Base-by-base conservation (phyloP, 2,329 filamentous ascomycete species). In the Exutisphaerella laricina region DNA sequence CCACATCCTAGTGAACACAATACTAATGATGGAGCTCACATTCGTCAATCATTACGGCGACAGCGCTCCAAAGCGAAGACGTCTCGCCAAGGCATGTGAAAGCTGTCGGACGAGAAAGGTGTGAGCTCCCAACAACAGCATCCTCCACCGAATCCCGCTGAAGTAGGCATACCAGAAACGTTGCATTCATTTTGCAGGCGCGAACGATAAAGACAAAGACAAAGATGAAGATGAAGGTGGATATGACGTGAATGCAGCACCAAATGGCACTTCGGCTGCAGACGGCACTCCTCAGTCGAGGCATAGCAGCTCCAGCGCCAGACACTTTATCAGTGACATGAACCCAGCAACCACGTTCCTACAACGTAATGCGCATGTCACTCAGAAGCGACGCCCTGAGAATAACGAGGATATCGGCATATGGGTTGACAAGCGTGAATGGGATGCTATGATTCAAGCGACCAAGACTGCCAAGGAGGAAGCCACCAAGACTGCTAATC, bases 281-380 rank as follows among this genome's bases (percentile, higher is more conserved):
- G 36, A 43, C 14, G 36, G 38, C 12, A 31, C 38, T 16, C 31
- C 43, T 17, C 39, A 32, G 10, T 32, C 38, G 5, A 12, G 38
- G 14, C 20, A 13, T 2, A 23, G 28, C 28, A 32, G 29, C 8
- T 22, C 26, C 23, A 25, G 29, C 38, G 38, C 29, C 7, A 30
- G 43, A 30, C 50, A 34, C 17, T 51, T 44, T 37, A 53, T 49
- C 36, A 50, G 48, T 39, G 71, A 72, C 44, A 54, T 72, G 41
- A 69, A 67, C 28, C 70, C 70, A 4, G 69, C 71, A 48, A 64
- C 70, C n/a, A 66, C 68, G 7, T 58, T 73, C 22, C 57, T 70
- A 38, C 65, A 69, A 31, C 62, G 69, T 22, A 60, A 66, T 29
- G 34, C 51, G 23, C 45, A 49, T 29, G 42, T 40, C 37, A 30